phyloP scores from a whole-genome alignment of 768 basidiomycete genomes.

The Lactarius deliciosus region DNA sequence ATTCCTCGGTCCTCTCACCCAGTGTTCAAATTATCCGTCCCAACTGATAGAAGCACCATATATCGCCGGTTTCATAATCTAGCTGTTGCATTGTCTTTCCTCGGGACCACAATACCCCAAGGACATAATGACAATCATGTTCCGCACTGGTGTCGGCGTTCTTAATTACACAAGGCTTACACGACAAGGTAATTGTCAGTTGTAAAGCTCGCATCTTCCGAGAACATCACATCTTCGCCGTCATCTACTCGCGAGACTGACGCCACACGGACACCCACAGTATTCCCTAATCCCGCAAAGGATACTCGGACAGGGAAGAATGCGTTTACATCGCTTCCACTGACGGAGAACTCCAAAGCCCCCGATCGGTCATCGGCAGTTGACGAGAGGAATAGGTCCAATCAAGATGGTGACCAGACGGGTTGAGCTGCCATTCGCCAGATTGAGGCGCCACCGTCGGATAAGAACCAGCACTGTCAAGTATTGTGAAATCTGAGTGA shows the following conservation, averaged over 20 bases:
- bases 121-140: slow-evolving; percentile 7
- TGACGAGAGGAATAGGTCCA: slow-evolving; percentile 80
- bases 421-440: slow-evolving; percentile 82
- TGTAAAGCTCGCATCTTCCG: slow-evolving; percentile 49
- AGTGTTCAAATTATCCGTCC: not conserved
- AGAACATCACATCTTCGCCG: slow-evolving; percentile 51
- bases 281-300: slow-evolving; percentile 78
- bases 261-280: slow-evolving; percentile 72
- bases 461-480: slow-evolving; percentile 71
- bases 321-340: slow-evolving; percentile 74
- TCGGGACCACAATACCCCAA: not conserved
- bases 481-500: slow-evolving; percentile 2
- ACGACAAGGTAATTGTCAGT: slow-evolving; percentile 52
- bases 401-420: slow-evolving; percentile 74
- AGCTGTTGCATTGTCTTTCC: not conserved
- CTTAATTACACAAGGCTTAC: slow-evolving; percentile 22
- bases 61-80: not conserved
- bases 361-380: slow-evolving; percentile 66
- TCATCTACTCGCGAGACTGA: slow-evolving; percentile 54
- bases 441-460: slow-evolving; percentile 77
- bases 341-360: slow-evolving; percentile 87
- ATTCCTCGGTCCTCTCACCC: not conserved
- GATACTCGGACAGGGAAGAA: slow-evolving; percentile 92
- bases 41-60: not conserved
- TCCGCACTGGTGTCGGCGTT: slow-evolving; percentile 5